Base-by-base conservation (phyloP, 1,284 basidiomycete species). In the Ganoderma lingzhi region DNA sequence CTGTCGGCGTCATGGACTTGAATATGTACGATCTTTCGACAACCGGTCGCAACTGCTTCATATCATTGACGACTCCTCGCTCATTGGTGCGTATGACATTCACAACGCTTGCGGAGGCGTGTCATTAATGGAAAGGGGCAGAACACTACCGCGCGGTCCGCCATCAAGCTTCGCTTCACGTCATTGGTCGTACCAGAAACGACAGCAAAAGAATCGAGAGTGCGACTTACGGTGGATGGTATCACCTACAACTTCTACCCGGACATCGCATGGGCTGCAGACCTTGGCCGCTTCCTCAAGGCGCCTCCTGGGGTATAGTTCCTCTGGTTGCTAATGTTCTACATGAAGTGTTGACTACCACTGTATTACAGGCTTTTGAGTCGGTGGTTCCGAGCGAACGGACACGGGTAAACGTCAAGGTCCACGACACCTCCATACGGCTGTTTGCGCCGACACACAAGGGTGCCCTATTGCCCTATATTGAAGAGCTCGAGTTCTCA, bases 341-440 rank as follows among this genome's bases (percentile, higher is more conserved):
- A 14, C 15, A 8, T 55, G 23, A 23, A 9, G 23, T 51, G 48
- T 51, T 51, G 37, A 63, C 23, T 63, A 17, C 45, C 48, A 65
- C 42, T 39, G 14, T 19, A 56, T 65, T 45, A 0, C 71, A 96
- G 90, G 93, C 94, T 0, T 99, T 99, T 78, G 96, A 98, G 78
- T 89, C 96, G 59, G 96, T 98, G 15, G 90, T 96, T 28, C 97
- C 97, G 0, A 96, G 89, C 70, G 97, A 99, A 78, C 84, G 94
- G 41, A 98, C 96, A 1, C 84, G 85, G 6, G 82, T 99, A 37
- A 82, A 84, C 6, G 70, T 96, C 23, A 87, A 85, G 65, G 74
- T 96, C n/a, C 73, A 83, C n/a, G 91, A 96, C 73, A 87, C 89
- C 8, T 93, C 94, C 0, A 75, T 93, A 30, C 89, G 90, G 62